Conservation (phyloP, 2,329 filamentous ascomycete genomes). For the Fusarium hainanense region DNA sequence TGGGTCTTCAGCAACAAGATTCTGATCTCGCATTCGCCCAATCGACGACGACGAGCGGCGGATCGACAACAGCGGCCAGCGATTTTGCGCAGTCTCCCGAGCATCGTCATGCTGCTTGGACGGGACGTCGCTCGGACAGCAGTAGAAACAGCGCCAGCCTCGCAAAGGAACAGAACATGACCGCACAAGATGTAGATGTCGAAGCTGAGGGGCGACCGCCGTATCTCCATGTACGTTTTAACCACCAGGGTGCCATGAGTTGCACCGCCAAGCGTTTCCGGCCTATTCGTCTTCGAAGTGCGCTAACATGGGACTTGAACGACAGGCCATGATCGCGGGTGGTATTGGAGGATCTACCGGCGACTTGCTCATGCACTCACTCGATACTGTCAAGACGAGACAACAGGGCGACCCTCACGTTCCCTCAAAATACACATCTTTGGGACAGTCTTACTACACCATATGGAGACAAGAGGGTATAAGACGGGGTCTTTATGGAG, state of each 20-base stretch:
- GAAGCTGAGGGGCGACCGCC: slow-evolving; percentile 58
- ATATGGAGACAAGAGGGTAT: slow-evolving; percentile 95
- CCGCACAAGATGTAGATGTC: slow-evolving; percentile 53
- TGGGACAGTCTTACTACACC: slow-evolving; percentile 90
- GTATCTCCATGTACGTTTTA: slow-evolving; percentile 55
- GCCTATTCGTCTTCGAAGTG: slow-evolving; percentile 5
- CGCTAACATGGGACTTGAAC: slow-evolving; percentile 35
- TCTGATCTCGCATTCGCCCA: slow-evolving; percentile 41
- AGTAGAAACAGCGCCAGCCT: slow-evolving; percentile 41
- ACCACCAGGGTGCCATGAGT: neutral
- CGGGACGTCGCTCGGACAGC: slow-evolving; percentile 43
- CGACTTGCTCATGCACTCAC: slow-evolving; percentile 98
- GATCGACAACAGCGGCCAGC: slow-evolving; percentile 35
- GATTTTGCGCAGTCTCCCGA: slow-evolving; percentile 40
- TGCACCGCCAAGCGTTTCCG: neutral
- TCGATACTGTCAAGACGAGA: slow-evolving; percentile 97
- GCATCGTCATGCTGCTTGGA: slow-evolving; percentile 51
- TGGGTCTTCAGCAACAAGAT: slow-evolving; percentile 43
- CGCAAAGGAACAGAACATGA: slow-evolving; percentile 49
- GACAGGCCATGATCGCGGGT: slow-evolving; percentile 92
- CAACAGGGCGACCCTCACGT: slow-evolving; percentile 96
- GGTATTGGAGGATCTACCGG: slow-evolving; percentile 92
- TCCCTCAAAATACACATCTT: slow-evolving; percentile 90
- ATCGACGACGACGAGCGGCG: slow-evolving; percentile 28
- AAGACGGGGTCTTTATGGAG: slow-evolving; percentile 86